phyloP scores from a whole-genome alignment of 2,329 filamentous ascomycete species.

The Pestalotiopsis sp. region DNA sequence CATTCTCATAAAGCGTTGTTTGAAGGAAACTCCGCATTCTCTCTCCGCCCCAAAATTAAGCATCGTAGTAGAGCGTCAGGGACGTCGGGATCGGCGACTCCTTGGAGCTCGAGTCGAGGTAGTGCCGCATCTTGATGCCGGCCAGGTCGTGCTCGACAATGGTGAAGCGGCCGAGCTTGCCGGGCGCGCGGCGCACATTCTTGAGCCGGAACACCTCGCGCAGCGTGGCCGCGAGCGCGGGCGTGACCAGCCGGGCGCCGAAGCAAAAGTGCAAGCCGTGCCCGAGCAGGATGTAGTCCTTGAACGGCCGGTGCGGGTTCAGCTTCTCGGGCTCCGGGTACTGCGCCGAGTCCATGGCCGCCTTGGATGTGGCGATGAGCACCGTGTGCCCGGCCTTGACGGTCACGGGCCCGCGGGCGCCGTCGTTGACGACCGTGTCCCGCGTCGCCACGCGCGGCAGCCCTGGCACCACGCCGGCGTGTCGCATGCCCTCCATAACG shows the following conservation, averaged over 20 bases:
- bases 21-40: too few relatives aligned
- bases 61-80: slow-evolving; percentile 12
- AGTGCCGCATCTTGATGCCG: slow-evolving; percentile 12
- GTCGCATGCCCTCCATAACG: slow-evolving; percentile 57
- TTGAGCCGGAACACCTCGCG: slow-evolving; percentile 63
- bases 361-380: slow-evolving; percentile 35
- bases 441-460: slow-evolving; percentile 49
- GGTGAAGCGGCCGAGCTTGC: slow-evolving; percentile 65
- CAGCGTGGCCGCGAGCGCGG: slow-evolving; percentile 69
- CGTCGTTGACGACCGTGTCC: slow-evolving; percentile 44
- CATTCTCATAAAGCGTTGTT: too few relatives aligned
- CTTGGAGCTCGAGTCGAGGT: slow-evolving; percentile 13
- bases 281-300: slow-evolving; percentile 66
- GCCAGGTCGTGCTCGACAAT: slow-evolving; percentile 10
- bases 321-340: slow-evolving; percentile 66
- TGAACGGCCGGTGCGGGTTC: slow-evolving; percentile 63
- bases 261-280: slow-evolving; percentile 65
- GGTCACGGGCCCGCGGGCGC: slow-evolving; percentile 44
- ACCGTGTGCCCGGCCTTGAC: slow-evolving; percentile 46
- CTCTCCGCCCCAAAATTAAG: background rate
- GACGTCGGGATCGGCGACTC: slow-evolving; percentile 13
- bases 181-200: slow-evolving; percentile 62
- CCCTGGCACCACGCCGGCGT: slow-evolving; percentile 52
- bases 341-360: slow-evolving; percentile 55
- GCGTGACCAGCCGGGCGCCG: slow-evolving; percentile 60